Evolutionary conservation across 495 filamentous ascomycete genomes (phyloP), one percentile per base, ranked within the genome.

Genomic region (Aspergillus baeticus): DNA sequence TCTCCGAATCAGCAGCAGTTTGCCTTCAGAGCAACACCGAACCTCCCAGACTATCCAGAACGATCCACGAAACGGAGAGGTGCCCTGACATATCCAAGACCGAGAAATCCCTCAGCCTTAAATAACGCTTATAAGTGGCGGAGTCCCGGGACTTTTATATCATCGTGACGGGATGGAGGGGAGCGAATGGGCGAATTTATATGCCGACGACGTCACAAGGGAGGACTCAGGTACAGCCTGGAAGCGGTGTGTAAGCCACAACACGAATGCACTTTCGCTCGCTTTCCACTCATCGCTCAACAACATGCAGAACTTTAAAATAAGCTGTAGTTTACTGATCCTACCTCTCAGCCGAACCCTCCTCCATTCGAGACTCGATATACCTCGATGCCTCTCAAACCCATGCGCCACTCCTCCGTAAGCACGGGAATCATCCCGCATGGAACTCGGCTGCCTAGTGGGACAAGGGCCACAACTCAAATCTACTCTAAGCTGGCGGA

Each of bases 31-130:
- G 58, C 41, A 55, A 46, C 47, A 54, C 63, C 60, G 59, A 63
- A 62, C 63, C 62, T 65, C 61, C 59, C 58, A 59, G 57, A 61
- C 66, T 61, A 59, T 67, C 60, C 57, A 48, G 61, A 57, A 48
- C 43, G 49, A 51, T 60, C 45, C 49, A 53, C 62, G 53, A 69
- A 52, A 48, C 42, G 49, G 59, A 49, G 55, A 58, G 35, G 55
- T 57, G 58, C 54, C 29, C 53, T 62, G 51, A 61, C 66, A 69
- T 70, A 59, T 64, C 63, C 67, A 37, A 54, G 49, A 31, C 33
- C 42, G 18, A 38, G 37, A 55, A 47, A 36, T 49, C 49, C 44
- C 39, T 56, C 44, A 57, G 54, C 23, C 49, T 26, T 53, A 21
- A 50, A 29, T 38, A 38, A 15, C 35, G 36, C 11, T 50, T 38